phyloP scores from a whole-genome alignment of 2,329 filamentous ascomycete genomes.

The Scedosporium boydii region DNA sequence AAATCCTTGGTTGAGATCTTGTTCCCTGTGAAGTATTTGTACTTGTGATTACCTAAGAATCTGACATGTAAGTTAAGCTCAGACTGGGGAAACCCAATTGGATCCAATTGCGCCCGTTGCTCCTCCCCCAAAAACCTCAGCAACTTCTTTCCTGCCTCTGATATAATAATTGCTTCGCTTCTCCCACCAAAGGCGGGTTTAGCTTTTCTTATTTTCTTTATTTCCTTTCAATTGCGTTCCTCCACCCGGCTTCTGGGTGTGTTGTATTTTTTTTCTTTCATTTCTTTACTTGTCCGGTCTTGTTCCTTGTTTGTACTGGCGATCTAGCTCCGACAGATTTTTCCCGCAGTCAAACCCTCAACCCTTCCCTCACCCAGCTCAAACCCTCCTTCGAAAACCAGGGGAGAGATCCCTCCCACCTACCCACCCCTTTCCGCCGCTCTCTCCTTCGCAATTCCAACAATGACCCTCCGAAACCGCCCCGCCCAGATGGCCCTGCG shows the following conservation, averaged over 20 bases:
- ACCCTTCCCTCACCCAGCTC: not conserved
- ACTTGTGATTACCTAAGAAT: too few relatives aligned
- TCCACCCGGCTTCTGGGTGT: not conserved
- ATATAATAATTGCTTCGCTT: not conserved
- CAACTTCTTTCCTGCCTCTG: not conserved
- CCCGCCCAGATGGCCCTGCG: slow-evolving; percentile 1
- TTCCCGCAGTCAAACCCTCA: not conserved
- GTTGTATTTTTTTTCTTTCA: not conserved
- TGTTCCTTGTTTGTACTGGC: not conserved
- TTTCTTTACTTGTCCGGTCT: not conserved
- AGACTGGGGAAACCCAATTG: too few relatives aligned
- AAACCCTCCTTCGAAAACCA: not conserved
- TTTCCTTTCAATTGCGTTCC: not conserved
- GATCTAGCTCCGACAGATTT: not conserved
- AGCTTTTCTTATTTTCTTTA: not conserved
- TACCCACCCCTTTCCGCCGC: not conserved
- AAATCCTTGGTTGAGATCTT: too few relatives aligned
- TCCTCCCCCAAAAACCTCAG: not conserved
- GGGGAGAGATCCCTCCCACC: not conserved
- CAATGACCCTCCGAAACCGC: slow-evolving; percentile 2
- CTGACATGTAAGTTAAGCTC: too few relatives aligned
- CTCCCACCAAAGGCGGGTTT: not conserved
- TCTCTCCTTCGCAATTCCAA: not conserved
- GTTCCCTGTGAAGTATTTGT: too few relatives aligned
- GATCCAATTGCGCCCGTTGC: too few relatives aligned